Percentiles rank a stretch among this genome's conserved stretches.
These are phyloP conservation scores for Saturnispora hagleri DNA, from an alignment of 805 yeast species.

Conservation along the genomic window DNA sequence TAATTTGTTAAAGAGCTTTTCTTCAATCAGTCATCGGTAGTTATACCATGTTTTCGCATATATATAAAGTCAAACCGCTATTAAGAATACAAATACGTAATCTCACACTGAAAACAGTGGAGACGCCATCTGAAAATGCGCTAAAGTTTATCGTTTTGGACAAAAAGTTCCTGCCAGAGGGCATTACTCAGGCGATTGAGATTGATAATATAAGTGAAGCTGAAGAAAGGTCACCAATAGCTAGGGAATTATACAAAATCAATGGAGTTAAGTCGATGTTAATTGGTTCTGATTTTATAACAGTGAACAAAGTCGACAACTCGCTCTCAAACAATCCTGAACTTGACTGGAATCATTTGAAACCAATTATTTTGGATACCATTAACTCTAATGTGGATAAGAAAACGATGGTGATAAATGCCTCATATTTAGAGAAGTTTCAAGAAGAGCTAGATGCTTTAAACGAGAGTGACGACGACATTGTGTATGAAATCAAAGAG, in stretches of 20 bases:
- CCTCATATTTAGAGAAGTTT: slow-evolving; percentile 17
- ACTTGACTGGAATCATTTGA: slow-evolving; percentile 24
- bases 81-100: background rate
- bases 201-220: slow-evolving; percentile 47
- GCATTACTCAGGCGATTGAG: slow-evolving; percentile 37
- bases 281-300: slow-evolving; percentile 67
- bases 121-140: slow-evolving; percentile 73
- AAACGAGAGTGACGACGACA: slow-evolving; percentile 55
- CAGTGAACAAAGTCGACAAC: slow-evolving; percentile 48
- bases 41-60: background rate
- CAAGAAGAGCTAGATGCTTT: slow-evolving; percentile 22
- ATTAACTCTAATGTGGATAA: slow-evolving; percentile 21
- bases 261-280: slow-evolving; percentile 62
- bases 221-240: slow-evolving; percentile 51
- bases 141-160: slow-evolving; percentile 52
- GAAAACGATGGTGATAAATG: slow-evolving; percentile 21
- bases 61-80: background rate
- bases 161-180: slow-evolving; percentile 36
- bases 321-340: slow-evolving; percentile 26
- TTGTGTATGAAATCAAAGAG: slow-evolving; percentile 59
- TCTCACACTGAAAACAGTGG: slow-evolving; percentile 32
- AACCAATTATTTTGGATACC: slow-evolving; percentile 20
- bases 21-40: background rate
- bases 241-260: slow-evolving; percentile 46
- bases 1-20: background rate